phyloP scores from a whole-genome alignment of 192 early-diverging fungal species.

The Allomyces javanicus region DNA sequence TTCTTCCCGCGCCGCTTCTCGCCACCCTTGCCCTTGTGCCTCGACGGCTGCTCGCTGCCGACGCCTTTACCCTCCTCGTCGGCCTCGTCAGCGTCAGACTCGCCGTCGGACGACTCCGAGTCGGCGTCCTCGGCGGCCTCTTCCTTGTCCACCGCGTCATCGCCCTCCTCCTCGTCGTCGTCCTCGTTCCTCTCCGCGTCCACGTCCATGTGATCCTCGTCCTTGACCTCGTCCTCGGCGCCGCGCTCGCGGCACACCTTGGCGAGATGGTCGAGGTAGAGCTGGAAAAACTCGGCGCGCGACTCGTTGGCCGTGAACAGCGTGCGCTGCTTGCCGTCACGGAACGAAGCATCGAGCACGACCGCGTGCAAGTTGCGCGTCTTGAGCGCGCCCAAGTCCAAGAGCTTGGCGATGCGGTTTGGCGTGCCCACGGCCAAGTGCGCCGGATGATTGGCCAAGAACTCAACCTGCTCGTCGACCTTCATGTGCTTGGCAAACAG shows the following conservation, averaged over 20 bases:
- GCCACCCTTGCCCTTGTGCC: too few species aligned
- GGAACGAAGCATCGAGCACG: background rate
- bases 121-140: too few species aligned
- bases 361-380: background rate
- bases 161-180: too few species aligned
- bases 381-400: conserved; percentile 20
- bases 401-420: conserved; percentile 35
- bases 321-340: background rate
- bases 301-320: background rate
- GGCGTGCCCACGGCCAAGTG: conserved; percentile 55
- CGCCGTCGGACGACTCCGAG: too few species aligned
- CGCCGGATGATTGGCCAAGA: conserved; percentile 22
- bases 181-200: too few species aligned
- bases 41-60: too few species aligned
- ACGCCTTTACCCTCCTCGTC: too few species aligned
- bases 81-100: too few species aligned
- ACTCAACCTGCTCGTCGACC: conserved; percentile 40
- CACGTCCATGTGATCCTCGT: too few species aligned
- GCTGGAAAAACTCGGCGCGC: background rate
- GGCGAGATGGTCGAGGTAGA: background rate
- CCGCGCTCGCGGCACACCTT: conserved; percentile 24
- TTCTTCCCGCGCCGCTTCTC: too few species aligned
- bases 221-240: too few species aligned
- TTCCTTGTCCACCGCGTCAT: too few species aligned
- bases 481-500: conserved; percentile 64